These are phyloP conservation scores for Colletotrichum falcatum DNA, from an alignment of 2,329 filamentous ascomycete genomes.

Conservation along the genomic window DNA sequence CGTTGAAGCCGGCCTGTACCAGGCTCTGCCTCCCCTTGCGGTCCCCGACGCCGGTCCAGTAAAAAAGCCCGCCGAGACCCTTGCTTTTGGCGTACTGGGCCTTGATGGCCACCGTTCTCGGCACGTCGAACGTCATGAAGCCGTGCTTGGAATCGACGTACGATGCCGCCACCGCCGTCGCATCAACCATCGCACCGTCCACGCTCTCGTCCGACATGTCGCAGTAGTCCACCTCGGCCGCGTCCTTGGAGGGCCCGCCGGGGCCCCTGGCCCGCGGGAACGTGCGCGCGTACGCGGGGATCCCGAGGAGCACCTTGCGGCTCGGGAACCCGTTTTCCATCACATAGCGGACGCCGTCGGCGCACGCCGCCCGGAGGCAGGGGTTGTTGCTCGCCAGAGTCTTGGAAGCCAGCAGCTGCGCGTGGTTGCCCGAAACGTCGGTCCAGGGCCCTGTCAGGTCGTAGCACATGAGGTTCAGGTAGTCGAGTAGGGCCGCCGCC, in stretches of 20 bases:
- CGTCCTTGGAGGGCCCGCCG: slow-evolving; percentile 63
- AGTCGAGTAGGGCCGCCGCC: slow-evolving; percentile 66
- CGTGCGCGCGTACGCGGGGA: slow-evolving; percentile 72
- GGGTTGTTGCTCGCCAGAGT: slow-evolving; percentile 43
- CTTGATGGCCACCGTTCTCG: slow-evolving; percentile 70
- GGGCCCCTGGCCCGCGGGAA: slow-evolving; percentile 66
- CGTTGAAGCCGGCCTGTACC: slow-evolving; percentile 69
- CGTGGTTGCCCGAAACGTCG: slow-evolving; percentile 70
- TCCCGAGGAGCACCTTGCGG: slow-evolving; percentile 70
- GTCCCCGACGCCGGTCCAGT: slow-evolving; percentile 76
- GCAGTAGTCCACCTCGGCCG: slow-evolving; percentile 71
- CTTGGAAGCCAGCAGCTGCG: slow-evolving; percentile 63
- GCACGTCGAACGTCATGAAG: slow-evolving; percentile 75
- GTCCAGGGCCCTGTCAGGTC: slow-evolving; percentile 76
- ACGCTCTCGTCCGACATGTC: slow-evolving; percentile 68
- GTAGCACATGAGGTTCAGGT: slow-evolving; percentile 77
- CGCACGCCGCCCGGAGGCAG: slow-evolving; percentile 58
- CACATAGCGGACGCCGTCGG: slow-evolving; percentile 67
- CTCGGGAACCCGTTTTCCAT: slow-evolving; percentile 64
- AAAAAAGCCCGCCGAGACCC: slow-evolving; percentile 72
- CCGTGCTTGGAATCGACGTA: slow-evolving; percentile 62
- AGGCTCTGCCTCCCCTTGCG: slow-evolving; percentile 65
- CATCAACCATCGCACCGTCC: slow-evolving; percentile 58
- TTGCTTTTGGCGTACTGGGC: slow-evolving; percentile 67
- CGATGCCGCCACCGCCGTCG: slow-evolving; percentile 66